Evolutionary conservation across 2,329 filamentous ascomycete species (phyloP).

Genomic region (Pseudogymnoascus sp.): DNA sequence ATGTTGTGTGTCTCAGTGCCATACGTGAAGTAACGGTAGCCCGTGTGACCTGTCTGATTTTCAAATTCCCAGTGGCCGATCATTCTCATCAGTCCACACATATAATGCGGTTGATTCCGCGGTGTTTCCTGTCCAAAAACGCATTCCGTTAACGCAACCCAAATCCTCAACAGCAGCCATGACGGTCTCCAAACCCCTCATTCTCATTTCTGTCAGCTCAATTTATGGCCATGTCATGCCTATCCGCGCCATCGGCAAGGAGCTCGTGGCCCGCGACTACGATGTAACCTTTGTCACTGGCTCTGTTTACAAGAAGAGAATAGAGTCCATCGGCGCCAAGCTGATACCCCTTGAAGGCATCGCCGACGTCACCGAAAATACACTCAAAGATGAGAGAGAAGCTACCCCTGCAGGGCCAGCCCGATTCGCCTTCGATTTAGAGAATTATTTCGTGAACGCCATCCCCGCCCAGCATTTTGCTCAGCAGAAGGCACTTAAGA

Average conservation of each 20-base stretch:
- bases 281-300: conserved; percentile 38
- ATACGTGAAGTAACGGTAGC: background rate
- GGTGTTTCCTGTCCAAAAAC: background rate
- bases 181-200: conserved; percentile 7
- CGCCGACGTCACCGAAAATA: conserved; percentile 24
- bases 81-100: background rate
- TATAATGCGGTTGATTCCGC: background rate
- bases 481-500: conserved; percentile 32
- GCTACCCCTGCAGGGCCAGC: conserved; percentile 22
- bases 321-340: conserved; percentile 34
- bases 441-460: conserved; percentile 30
- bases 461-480: conserved; percentile 31
- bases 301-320: conserved; percentile 29
- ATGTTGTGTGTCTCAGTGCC: background rate
- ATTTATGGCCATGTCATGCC: conserved; percentile 20
- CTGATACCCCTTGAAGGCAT: conserved; percentile 29
- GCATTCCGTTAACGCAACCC: background rate
- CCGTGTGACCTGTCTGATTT: background rate
- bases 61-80: background rate
- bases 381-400: conserved; percentile 17
- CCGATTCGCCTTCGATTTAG: conserved; percentile 30
- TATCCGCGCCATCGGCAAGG: conserved; percentile 17
- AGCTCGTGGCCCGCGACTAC: conserved; percentile 33
- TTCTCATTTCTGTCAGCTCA: conserved; percentile 12
- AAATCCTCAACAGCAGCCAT: background rate